Conservation (phyloP, 371 early-diverging fungal genomes). For the Rhizomucor pusillus region DNA sequence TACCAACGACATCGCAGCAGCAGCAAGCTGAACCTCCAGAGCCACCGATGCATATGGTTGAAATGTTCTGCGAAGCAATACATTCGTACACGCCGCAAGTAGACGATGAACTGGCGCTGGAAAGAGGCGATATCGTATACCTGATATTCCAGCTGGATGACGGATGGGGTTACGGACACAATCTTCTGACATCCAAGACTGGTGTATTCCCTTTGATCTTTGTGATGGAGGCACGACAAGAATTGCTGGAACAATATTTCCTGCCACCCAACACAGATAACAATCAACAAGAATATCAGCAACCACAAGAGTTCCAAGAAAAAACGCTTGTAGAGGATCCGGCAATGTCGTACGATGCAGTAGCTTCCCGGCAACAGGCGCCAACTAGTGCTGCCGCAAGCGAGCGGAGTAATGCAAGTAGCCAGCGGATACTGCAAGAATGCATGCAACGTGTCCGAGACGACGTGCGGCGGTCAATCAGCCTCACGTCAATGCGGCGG, state of each 20-base stretch:
- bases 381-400: background rate
- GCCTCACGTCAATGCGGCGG: slow-evolving; percentile 12
- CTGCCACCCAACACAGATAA: background rate
- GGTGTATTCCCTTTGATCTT: slow-evolving; percentile 72
- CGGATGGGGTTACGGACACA: slow-evolving; percentile 70
- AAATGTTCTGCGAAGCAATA: slow-evolving; percentile 33
- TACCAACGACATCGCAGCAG: too few relatives aligned
- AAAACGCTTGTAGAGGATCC: slow-evolving; percentile 1
- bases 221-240: slow-evolving; percentile 34
- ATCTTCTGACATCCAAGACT: slow-evolving; percentile 52
- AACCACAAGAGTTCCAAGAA: background rate
- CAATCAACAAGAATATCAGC: background rate
- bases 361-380: background rate
- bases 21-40: too few relatives aligned
- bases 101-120: slow-evolving; percentile 62
- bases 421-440: background rate
- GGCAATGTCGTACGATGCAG: background rate
- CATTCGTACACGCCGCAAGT: slow-evolving; percentile 48
- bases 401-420: background rate
- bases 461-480: slow-evolving; percentile 26
- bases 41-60: slow-evolving; percentile 4
- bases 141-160: slow-evolving; percentile 57
- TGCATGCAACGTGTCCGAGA: slow-evolving; percentile 20
- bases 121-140: slow-evolving; percentile 59
- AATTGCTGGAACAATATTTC: slow-evolving; percentile 28